Base-by-base conservation (phyloP, 805 yeast genomes). In the Ogataea pini region DNA sequence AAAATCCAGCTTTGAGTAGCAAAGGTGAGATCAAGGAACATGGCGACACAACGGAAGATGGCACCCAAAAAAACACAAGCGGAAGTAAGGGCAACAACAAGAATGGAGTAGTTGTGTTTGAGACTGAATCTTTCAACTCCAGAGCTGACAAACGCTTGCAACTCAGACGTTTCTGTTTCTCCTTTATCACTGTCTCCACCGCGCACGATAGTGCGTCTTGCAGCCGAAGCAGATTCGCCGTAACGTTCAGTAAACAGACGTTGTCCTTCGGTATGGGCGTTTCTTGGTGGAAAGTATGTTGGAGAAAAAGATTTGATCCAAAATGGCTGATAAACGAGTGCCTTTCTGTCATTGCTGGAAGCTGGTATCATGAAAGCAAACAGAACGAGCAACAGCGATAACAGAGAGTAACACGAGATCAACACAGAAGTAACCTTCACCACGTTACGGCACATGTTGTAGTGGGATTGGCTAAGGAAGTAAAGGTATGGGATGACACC, bases 271-370 rank as follows among this genome's bases (percentile, higher is more conserved):
- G 68, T 68, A 7, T 76, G 70, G 1, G 89, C 80, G 44, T 73
- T 73, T 49, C 73, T 75, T 51, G 73, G 72, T 12, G 83, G 84
- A 66, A 73, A 86, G 65, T 86, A 86, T 42, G 71, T 67, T 14
- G 83, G 75, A 19, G 68, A 59, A 56, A 85, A 84, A 4, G 80
- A 75, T 62, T 82, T 82, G 59, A 86, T 82, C 94, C 94, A 86
- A 77, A 84, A 83, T 31, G 95, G 89, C 61, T 82, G 87, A 62
- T 80, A 85, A 41, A 78, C 60, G 56, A 78, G 74, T 32, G 83
- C 71, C 36, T 68, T 62, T 51, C 73, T 75, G 50, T 80, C 80
- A 32, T 66, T 69, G 28, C 68, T 50, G 6, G 86, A 78, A 17
- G 89, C 82, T 51, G 77, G 77, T 57, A 82, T 68, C 36, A 76